A percentile compares a stretch with the other conserved stretches of the same genome.
phyloP scores from a whole-genome alignment of 768 basidiomycete species.

The Saitozyma sp. region DNA sequence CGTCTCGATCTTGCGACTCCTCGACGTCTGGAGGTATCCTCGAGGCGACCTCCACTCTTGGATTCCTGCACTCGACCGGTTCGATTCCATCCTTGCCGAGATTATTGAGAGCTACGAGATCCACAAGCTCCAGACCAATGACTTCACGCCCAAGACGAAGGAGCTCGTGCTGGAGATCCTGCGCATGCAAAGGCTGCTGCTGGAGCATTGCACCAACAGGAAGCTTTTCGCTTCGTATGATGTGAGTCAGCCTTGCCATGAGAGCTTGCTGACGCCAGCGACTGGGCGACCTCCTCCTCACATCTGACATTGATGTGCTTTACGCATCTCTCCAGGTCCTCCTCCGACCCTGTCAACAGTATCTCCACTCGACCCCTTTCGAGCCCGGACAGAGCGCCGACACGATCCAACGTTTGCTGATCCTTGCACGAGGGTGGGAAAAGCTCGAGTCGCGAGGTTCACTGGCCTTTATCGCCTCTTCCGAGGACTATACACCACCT shows the following conservation, averaged over 20 bases:
- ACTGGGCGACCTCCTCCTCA: conserved; percentile 80
- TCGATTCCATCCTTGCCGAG: conserved; percentile 83
- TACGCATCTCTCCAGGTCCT: conserved; percentile 78
- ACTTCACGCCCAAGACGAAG: conserved; percentile 75
- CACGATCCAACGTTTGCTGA: conserved; percentile 78
- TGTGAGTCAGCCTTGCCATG: conserved; percentile 59
- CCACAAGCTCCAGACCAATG: conserved; percentile 70
- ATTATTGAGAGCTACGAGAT: conserved; percentile 81
- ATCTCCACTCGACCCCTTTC: conserved; percentile 81
- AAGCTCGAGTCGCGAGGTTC: conserved; percentile 24
- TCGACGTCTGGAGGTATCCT: conserved; percentile 89
- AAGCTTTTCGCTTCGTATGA: conserved; percentile 97
- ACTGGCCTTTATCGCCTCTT: conserved; percentile 13
- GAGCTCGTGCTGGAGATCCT: conserved; percentile 76
- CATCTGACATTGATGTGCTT: conserved; percentile 85
- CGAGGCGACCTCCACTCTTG: conserved; percentile 95
- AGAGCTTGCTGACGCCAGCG: conserved; percentile 60
- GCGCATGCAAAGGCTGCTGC: conserved; percentile 78
- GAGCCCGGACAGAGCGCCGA: conserved; percentile 69
- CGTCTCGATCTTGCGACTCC: conserved; percentile 64
- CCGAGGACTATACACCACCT: conserved; percentile 9
- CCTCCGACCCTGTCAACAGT: conserved; percentile 91
- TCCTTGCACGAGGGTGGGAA: conserved; percentile 56
- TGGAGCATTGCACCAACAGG: conserved; percentile 97
- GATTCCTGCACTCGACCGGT: conserved; percentile 93